Evolutionary conservation across 1,139 yeast species (phyloP), one percentile per base, ranked within the genome.

Genomic region (Kluyveromyces sp.): DNA sequence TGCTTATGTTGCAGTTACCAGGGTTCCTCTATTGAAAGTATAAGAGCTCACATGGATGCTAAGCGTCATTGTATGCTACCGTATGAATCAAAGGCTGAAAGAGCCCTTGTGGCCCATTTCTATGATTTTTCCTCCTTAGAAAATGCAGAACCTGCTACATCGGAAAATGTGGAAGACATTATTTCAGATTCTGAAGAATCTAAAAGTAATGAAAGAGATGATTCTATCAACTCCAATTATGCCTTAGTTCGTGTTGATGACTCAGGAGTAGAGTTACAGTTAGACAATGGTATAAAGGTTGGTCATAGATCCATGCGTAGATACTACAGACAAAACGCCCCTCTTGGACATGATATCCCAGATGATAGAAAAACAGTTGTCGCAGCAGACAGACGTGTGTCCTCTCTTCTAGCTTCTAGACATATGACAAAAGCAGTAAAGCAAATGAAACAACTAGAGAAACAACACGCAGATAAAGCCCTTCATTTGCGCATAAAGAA

Each of bases 31-130:
- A 64, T 90, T 34, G 95, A 87, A 60, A 87, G 96, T 48, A 92
- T 87, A 5, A 80, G 97, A 55, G 95, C 89, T 39, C 99, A 92
- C 64, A 84, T 90, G 88, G 61, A 74, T 5, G 75, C 84, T 25
- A 92, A 92, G 66, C 79, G 89, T 52, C 99, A 92, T 64, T 83
- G 90, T 71, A 78, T 79, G 63, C 76, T 92, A 48, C 97, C 98
- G 0, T 94, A 87, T 65, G 97, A 92, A 57, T 68, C 79, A 0
- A 85, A 81, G 50, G 84, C 84, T 48, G 95, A 92, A 61, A 83
- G 83, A 63, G 75, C 83, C 47, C 88, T 84, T 59, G 73, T 90
- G 38, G 79, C 94, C 0, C 85, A 83, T 45, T 92, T 83, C 60
- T 92, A 92, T 62, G 97, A 92, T 65, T 92, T 89, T 67, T 72